These are phyloP conservation scores for Salix suchowensis DNA, from an alignment of 345 rosid species.

Conservation along the genomic window DNA sequence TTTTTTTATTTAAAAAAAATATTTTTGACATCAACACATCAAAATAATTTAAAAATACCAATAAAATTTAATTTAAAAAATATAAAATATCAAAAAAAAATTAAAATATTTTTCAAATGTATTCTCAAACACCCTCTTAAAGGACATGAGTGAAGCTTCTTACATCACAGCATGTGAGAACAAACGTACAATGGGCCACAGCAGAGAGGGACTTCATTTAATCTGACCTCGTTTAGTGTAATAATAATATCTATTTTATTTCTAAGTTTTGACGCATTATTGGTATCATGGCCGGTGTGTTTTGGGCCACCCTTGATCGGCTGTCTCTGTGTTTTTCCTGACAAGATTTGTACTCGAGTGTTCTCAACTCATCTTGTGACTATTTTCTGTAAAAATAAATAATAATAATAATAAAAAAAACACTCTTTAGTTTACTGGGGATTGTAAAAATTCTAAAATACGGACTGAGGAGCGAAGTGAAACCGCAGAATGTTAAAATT, in stretches of 20 bases:
- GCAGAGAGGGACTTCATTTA: neutral
- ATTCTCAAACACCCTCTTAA: too few species aligned
- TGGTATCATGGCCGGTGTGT: neutral
- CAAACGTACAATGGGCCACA: conserved; percentile 2
- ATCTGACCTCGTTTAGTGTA: neutral
- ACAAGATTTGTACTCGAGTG: neutral
- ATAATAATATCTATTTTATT: neutral
- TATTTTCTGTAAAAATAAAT: neutral
- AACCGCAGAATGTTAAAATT: neutral
- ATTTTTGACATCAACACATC: too few species aligned
- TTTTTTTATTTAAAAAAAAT: too few species aligned
- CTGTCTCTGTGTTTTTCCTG: too few species aligned
- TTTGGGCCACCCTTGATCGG: neutral
- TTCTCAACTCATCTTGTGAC: neutral
- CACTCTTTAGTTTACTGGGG: neutral
- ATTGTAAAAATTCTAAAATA: neutral
- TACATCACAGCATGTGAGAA: too few species aligned
- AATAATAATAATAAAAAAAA: neutral
- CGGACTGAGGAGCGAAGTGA: neutral
- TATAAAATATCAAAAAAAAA: too few species aligned
- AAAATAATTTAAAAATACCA: too few species aligned
- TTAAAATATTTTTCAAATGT: too few species aligned
- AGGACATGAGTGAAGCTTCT: too few species aligned
- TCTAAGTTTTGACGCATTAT: neutral
- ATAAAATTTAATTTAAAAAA: too few species aligned